Percentiles rank a stretch among this genome's conserved stretches.
These are phyloP conservation scores for Dipodascopsis tothii DNA, from an alignment of 805 yeast genomes.

Conservation along the genomic window DNA sequence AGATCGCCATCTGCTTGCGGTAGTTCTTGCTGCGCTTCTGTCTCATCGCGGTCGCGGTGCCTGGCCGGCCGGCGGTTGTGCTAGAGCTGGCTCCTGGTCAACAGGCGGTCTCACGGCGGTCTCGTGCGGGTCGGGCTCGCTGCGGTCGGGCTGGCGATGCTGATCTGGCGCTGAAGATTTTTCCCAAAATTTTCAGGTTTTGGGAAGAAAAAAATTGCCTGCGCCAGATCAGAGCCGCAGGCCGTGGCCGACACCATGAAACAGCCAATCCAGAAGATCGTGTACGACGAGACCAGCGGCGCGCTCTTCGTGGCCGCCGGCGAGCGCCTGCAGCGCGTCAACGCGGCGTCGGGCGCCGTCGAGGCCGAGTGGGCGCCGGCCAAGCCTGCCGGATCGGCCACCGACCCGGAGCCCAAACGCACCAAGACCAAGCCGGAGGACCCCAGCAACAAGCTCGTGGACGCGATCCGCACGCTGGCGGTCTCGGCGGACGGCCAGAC, in stretches of 20 bases:
- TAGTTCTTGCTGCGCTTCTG: slow-evolving; percentile 93
- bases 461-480: slow-evolving; percentile 50
- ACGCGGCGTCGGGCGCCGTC: slow-evolving; percentile 8
- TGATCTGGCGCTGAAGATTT: background rate
- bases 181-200: too few species aligned
- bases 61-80: too few species aligned
- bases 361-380: slow-evolving; percentile 2
- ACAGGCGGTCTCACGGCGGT: too few species aligned
- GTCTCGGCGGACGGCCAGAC: slow-evolving; percentile 47
- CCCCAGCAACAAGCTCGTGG: slow-evolving; percentile 36
- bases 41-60: too few species aligned
- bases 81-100: too few species aligned
- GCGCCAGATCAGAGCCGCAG: too few species aligned
- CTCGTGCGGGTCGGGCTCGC: background rate
- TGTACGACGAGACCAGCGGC: slow-evolving; percentile 1
- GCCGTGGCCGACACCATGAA: too few species aligned
- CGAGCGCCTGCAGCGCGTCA: slow-evolving; percentile 11
- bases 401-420: slow-evolving; percentile 1
- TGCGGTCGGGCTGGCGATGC: background rate
- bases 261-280: slow-evolving; percentile 20
- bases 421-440: slow-evolving; percentile 44
- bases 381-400: background rate
- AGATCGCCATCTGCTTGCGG: slow-evolving; percentile 83
- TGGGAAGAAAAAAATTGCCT: too few species aligned
- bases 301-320: slow-evolving; percentile 7